These are phyloP conservation scores for Neopestalotiopsis sp. DNA, from an alignment of 2,329 filamentous ascomycete species.

Conservation along the genomic window DNA sequence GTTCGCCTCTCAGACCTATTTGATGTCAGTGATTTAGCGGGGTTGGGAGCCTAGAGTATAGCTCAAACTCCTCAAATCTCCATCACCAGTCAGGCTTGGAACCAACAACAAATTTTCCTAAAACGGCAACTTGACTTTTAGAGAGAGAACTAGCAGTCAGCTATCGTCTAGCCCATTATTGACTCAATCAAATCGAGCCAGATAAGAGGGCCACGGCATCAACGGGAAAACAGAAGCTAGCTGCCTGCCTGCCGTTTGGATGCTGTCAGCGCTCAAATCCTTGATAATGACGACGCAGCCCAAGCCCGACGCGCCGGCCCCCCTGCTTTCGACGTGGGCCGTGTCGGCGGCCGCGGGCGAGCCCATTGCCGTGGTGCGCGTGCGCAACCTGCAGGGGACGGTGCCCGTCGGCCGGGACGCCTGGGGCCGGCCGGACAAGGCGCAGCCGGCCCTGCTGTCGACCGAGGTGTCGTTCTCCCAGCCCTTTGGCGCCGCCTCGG, in stretches of 20 bases:
- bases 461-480: conserved; percentile 61
- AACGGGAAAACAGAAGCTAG: too few species aligned
- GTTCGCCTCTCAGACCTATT: neutral
- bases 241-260: conserved; percentile 15
- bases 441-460: conserved; percentile 68
- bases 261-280: conserved; percentile 30
- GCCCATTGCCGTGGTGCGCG: conserved; percentile 59
- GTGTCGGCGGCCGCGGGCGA: conserved; percentile 47
- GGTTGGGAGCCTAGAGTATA: neutral
- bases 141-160: neutral
- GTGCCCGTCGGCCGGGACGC: conserved; percentile 67
- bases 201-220: too few species aligned
- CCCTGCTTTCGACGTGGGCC: conserved; percentile 42
- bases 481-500: conserved; percentile 63
- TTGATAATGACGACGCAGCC: conserved; percentile 26
- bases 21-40: neutral
- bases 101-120: neutral
- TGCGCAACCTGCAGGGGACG: conserved; percentile 65
- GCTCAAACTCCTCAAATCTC: neutral
- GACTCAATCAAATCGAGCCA: neutral
- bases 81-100: neutral
- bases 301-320: conserved; percentile 35
- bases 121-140: neutral
- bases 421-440: conserved; percentile 65
- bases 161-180: neutral